phyloP scores from a whole-genome alignment of 2,329 filamentous ascomycete species.

The Cladosporium cucumerinum region DNA sequence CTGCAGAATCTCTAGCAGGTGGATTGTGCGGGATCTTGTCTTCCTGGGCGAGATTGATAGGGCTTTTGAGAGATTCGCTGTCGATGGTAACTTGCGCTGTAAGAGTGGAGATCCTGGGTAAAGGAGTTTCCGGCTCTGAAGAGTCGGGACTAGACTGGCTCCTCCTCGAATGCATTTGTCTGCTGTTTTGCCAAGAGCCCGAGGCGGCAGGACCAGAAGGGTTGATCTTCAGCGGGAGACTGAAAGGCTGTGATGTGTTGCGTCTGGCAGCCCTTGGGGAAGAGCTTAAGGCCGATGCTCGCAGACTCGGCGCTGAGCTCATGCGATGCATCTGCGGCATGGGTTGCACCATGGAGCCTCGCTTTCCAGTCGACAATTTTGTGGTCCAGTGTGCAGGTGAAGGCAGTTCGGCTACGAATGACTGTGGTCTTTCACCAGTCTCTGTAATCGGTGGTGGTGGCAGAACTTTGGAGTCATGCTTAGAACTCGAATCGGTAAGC shows the following conservation, averaged over 20 bases:
- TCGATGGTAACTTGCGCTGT: conserved; percentile 22
- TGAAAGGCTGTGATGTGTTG: conserved; percentile 26
- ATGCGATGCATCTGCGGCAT: conserved; percentile 14
- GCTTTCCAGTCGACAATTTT: conserved; percentile 16
- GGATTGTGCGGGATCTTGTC: conserved; percentile 11
- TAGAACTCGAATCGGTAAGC: conserved; percentile 4
- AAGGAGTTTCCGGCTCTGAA: not conserved
- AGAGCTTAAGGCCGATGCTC: not conserved
- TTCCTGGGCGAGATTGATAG: not conserved
- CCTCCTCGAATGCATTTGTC: not conserved
- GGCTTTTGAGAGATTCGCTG: not conserved
- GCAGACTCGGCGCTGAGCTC: conserved; percentile 14
- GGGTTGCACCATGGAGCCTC: conserved; percentile 19
- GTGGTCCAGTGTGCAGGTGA: conserved; percentile 20
- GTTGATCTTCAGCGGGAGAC: conserved; percentile 34
- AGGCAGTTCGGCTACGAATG: conserved; percentile 29
- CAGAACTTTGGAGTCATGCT: conserved; percentile 22
- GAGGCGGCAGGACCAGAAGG: conserved; percentile 22
- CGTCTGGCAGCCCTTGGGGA: conserved; percentile 6
- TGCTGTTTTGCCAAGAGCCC: conserved; percentile 11
- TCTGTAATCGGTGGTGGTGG: conserved; percentile 14
- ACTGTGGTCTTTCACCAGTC: conserved; percentile 24
- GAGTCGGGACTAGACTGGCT: not conserved
- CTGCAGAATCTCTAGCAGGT: not conserved
- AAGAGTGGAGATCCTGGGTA: conserved; percentile 22